Conservation (phyloP, 225 moss, liverwort and hornwort species). For the Physcomitrium patens region DNA sequence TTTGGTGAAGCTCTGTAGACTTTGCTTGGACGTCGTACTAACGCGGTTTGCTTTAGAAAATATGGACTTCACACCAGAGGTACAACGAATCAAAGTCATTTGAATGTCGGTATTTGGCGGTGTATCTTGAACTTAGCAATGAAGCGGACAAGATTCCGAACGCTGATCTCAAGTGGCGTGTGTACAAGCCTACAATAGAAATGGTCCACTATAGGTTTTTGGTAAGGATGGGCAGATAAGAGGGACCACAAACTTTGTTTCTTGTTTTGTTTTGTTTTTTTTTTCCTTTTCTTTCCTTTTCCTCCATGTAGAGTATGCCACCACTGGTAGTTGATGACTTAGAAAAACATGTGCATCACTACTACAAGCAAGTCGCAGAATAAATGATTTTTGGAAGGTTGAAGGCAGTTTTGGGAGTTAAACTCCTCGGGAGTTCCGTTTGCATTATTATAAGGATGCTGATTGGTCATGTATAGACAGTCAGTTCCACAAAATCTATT, state of each 20-base stretch:
- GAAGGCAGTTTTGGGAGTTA: neutral
- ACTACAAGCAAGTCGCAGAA: neutral
- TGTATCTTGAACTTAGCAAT: slow-evolving; percentile 10
- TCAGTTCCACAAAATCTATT: neutral
- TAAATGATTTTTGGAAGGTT: neutral
- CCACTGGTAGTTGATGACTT: neutral
- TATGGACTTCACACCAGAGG: slow-evolving; percentile 71
- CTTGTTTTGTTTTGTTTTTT: too few species aligned
- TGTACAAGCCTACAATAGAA: slow-evolving; percentile 36
- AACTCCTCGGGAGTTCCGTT: neutral
- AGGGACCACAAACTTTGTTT: slow-evolving; percentile 61
- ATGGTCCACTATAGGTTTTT: slow-evolving; percentile 54
- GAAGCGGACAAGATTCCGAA: slow-evolving; percentile 39
- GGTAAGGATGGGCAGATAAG: slow-evolving; percentile 74
- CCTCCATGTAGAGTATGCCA: slow-evolving; percentile 36
- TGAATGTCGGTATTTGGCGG: slow-evolving; percentile 33
- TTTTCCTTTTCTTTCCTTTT: too few species aligned
- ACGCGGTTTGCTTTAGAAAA: slow-evolving; percentile 60
- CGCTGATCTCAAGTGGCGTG: slow-evolving; percentile 42
- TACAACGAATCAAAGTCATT: slow-evolving; percentile 35
- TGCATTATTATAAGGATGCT: neutral
- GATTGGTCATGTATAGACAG: neutral
- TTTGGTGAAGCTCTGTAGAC: slow-evolving; percentile 52
- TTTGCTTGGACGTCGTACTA: slow-evolving; percentile 53
- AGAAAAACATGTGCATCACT: neutral